These are phyloP conservation scores for Tuber magnatum DNA, from an alignment of 495 filamentous ascomycete species.

Conservation along the genomic window DNA sequence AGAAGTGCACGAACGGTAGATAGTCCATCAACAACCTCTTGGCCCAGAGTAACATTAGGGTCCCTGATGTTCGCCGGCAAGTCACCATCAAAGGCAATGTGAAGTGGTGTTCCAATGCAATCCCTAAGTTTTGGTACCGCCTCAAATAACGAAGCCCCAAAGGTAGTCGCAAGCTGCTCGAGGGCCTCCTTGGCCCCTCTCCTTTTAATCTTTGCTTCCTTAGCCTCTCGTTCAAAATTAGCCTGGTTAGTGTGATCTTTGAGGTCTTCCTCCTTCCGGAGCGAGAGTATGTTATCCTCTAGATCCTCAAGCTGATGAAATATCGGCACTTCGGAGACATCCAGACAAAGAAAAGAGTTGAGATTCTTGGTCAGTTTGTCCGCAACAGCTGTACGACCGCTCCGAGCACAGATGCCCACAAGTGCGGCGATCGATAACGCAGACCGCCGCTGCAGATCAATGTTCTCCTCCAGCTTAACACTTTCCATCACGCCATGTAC, in stretches of 20 bases:
- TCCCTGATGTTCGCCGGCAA: slow-evolving; percentile 63
- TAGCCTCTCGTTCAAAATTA: slow-evolving; percentile 78
- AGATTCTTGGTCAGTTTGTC: slow-evolving; percentile 92
- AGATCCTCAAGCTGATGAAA: slow-evolving; percentile 70
- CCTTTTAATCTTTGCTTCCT: slow-evolving; percentile 75
- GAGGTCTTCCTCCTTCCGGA: slow-evolving; percentile 93
- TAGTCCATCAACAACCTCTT: slow-evolving; percentile 86
- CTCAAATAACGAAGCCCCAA: slow-evolving; percentile 66
- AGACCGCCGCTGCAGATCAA: slow-evolving; percentile 82
- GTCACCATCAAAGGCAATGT: slow-evolving; percentile 63
- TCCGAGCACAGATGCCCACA: slow-evolving; percentile 74
- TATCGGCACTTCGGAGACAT: slow-evolving; percentile 94
- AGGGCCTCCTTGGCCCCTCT: slow-evolving; percentile 91
- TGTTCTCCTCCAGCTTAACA: slow-evolving; percentile 87
- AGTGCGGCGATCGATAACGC: slow-evolving; percentile 71
- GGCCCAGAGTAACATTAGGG: slow-evolving; percentile 64
- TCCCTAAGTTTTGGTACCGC: slow-evolving; percentile 70
- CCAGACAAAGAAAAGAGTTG: slow-evolving; percentile 92
- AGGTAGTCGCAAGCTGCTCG: slow-evolving; percentile 72
- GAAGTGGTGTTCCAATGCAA: slow-evolving; percentile 74
- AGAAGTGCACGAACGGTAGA: slow-evolving; percentile 86
- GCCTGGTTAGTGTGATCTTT: slow-evolving; percentile 84
- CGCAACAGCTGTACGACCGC: slow-evolving; percentile 67
- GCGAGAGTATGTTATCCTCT: slow-evolving; percentile 72
- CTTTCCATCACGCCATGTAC: slow-evolving; percentile 98